Evolutionary conservation across 768 basidiomycete species (phyloP).

Genomic region (Suillus brevipes): DNA sequence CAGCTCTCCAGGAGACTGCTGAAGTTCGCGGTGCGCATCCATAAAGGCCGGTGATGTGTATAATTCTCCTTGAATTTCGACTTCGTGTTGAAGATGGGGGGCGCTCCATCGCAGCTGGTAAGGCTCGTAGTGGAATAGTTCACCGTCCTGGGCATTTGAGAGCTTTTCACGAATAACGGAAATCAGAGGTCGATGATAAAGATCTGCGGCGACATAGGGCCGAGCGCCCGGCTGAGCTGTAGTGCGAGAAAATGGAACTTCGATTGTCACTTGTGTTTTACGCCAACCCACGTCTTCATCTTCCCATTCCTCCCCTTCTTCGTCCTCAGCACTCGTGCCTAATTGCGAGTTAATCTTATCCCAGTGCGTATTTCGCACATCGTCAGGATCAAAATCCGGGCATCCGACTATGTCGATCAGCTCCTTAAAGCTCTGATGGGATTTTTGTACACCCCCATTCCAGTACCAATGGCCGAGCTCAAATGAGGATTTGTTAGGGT

Average conservation of each 20-base stretch:
- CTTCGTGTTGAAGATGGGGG: not conserved
- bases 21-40: conserved; percentile 17
- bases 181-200: not conserved
- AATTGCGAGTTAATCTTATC: not conserved
- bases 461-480: not conserved
- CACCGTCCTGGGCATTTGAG: not conserved
- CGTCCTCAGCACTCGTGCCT: not conserved
- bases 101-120: not conserved
- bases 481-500: not conserved
- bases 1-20: conserved; percentile 16
- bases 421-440: not conserved
- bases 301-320: not conserved
- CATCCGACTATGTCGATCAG: not conserved
- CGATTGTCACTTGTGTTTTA: not conserved
- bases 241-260: not conserved
- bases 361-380: not conserved
- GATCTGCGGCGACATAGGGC: not conserved
- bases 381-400: not conserved
- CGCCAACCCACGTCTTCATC: not conserved
- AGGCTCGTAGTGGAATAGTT: not conserved
- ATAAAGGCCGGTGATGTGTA: not conserved
- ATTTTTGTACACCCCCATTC: not conserved
- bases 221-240: not conserved
- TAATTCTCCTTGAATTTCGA: not conserved
- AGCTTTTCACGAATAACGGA: not conserved